These are phyloP conservation scores for Torulaspora delbrueckii DNA, from an alignment of 805 yeast species.

Conservation along the genomic window DNA sequence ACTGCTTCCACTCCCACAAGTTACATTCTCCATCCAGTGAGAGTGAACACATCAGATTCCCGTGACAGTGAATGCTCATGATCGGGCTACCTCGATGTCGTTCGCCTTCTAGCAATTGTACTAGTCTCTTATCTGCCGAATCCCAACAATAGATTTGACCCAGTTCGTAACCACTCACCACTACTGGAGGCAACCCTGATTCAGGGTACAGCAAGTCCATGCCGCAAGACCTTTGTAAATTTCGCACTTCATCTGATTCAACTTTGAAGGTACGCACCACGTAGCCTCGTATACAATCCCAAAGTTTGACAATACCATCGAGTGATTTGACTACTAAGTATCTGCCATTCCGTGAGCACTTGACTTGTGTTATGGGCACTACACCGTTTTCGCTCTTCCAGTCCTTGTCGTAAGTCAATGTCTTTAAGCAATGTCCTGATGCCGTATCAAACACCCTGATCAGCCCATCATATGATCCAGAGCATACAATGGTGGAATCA, in stretches of 20 bases:
- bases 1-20: conserved; percentile 24
- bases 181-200: conserved; percentile 18
- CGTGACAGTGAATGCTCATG: conserved; percentile 22
- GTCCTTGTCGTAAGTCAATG: conserved; percentile 74
- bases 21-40: conserved; percentile 30
- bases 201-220: conserved; percentile 27
- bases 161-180: conserved; percentile 30
- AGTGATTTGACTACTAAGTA: conserved; percentile 71
- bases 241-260: conserved; percentile 10
- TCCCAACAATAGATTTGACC: conserved; percentile 31
- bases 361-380: conserved; percentile 66
- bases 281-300: conserved; percentile 81
- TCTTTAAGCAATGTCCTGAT: conserved; percentile 87
- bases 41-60: conserved; percentile 21
- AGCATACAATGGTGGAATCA: conserved; percentile 69
- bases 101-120: conserved; percentile 16
- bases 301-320: conserved; percentile 72
- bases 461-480: conserved; percentile 88
- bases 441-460: conserved; percentile 82
- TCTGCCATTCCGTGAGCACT: conserved; percentile 74
- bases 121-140: conserved; percentile 18
- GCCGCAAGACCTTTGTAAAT: conserved; percentile 27
- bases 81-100: conserved; percentile 20
- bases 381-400: conserved; percentile 53
- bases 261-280: conserved; percentile 65